These are phyloP conservation scores for Populus nigra DNA, from an alignment of 345 rosid species.

Conservation along the genomic window DNA sequence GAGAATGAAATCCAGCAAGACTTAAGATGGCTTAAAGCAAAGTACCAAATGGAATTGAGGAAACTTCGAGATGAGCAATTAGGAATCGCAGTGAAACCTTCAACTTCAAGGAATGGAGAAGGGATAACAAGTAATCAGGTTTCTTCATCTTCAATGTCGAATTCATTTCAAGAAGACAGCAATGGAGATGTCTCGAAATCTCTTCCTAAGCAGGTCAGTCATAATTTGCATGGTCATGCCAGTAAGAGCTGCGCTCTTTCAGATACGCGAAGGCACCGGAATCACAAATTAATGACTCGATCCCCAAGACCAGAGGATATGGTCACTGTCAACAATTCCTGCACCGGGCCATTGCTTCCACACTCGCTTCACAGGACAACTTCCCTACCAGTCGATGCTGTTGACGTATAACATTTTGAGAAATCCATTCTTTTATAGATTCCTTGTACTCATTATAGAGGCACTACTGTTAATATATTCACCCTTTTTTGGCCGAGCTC, in stretches of 20 bases:
- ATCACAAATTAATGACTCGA: slow-evolving; percentile 22
- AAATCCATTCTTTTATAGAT: slow-evolving; percentile 37
- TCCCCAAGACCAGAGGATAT: slow-evolving; percentile 20
- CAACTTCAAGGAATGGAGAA: slow-evolving; percentile 23
- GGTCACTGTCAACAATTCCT: slow-evolving; percentile 33
- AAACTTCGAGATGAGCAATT: slow-evolving; percentile 53
- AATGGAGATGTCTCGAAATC: slow-evolving; percentile 16
- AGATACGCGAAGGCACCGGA: slow-evolving; percentile 31
- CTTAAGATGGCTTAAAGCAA: slow-evolving; percentile 67
- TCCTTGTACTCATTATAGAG: slow-evolving; percentile 23
- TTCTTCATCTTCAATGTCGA: slow-evolving; percentile 11
- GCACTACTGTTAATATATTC: slow-evolving; percentile 23
- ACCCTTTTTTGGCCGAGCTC: slow-evolving; percentile 8
- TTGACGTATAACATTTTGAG: slow-evolving; percentile 37
- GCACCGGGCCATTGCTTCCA: slow-evolving; percentile 40
- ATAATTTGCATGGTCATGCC: slow-evolving; percentile 7
- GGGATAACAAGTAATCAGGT: slow-evolving; percentile 14
- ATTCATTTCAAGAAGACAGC: slow-evolving; percentile 19
- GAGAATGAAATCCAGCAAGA: slow-evolving; percentile 52
- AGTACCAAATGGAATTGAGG: slow-evolving; percentile 52
- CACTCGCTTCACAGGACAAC: slow-evolving; percentile 55
- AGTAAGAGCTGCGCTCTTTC: slow-evolving; percentile 34
- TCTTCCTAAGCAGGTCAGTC: slow-evolving; percentile 17
- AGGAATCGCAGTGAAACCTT: slow-evolving; percentile 28
- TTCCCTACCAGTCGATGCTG: slow-evolving; percentile 72